Evolutionary conservation across 805 yeast species (phyloP), one percentile per base, ranked within the genome.

Genomic region (Lachancea kluyveri): DNA sequence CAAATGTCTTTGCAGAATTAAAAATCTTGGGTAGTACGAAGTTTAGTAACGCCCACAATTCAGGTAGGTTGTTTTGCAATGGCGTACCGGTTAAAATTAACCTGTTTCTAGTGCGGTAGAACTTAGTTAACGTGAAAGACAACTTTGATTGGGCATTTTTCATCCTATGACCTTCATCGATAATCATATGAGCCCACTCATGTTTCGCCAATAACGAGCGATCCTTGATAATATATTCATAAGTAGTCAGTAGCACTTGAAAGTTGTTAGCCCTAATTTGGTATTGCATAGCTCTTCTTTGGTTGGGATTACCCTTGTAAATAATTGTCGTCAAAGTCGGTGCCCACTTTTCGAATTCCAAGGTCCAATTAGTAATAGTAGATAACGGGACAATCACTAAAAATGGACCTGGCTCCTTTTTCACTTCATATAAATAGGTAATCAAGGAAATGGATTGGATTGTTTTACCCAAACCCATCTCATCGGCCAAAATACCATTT

Each of bases 391-490:
- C 94, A 55, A 83, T 77, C 26, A 83, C 85, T 50, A 83, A 68
- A 45, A 77, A 83, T 36, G 84, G 84, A 19, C 79, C 85, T 28
- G 68, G 70, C 27, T 68, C 72, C 34, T 77, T 70, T 48, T 83
- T 83, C 24, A 58, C 64, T 50, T 83, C 94, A 37, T 72, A 70
- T 33, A 84, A 62, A 50, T 84, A 78, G 1, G 90, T 71, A 13
- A 83, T 65, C 44, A 83, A 63, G 0, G 92, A 81, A 36, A 83
- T 77, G n/a, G 88, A 74, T 56, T 83, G 94, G 72, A 49, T 67
- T 59, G 99, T 92, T 57, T 92, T 92, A 58, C 99, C 99, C 41
- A 92, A 68, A 42, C 99, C 99, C 99, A 92, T 92, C 61, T 92
- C 99, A 66, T 92, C 99, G 1, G 99, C 99, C 36, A 92, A 63